These are phyloP conservation scores for Cryptococcus sp. DNA, from an alignment of 1,284 basidiomycete genomes.

Conservation along the genomic window DNA sequence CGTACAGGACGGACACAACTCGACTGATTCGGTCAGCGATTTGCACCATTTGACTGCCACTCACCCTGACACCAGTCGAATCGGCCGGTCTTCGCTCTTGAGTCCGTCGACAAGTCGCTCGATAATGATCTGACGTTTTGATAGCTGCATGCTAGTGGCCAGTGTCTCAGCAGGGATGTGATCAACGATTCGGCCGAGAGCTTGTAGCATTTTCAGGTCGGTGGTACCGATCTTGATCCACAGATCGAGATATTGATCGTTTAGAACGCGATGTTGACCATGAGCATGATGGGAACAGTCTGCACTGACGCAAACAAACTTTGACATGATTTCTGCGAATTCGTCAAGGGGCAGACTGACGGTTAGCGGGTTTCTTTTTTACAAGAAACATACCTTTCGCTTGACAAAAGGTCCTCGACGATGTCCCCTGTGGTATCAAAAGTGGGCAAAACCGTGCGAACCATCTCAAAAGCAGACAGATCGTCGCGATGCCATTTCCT, in stretches of 20 bases:
- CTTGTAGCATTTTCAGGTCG: slow-evolving; percentile 19
- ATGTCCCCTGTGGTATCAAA: background rate
- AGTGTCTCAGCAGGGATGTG: slow-evolving; percentile 10
- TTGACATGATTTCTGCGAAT: slow-evolving; percentile 7
- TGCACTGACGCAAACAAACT: slow-evolving; percentile 17
- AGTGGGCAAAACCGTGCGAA: slow-evolving; percentile 1
- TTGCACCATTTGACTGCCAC: background rate
- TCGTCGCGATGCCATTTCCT: slow-evolving; percentile 13
- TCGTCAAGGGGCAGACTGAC: background rate
- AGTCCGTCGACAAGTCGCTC: slow-evolving; percentile 18
- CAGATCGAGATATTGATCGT: slow-evolving; percentile 10
- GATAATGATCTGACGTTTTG: slow-evolving; percentile 5
- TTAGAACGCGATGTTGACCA: background rate
- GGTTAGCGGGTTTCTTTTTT: background rate
- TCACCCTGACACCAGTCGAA: slow-evolving; percentile 29
- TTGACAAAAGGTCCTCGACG: background rate
- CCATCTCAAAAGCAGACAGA: background rate
- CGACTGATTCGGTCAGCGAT: slow-evolving; percentile 14
- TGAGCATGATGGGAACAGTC: background rate
- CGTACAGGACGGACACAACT: slow-evolving; percentile 20
- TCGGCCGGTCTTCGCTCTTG: slow-evolving; percentile 19
- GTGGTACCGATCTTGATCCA: slow-evolving; percentile 12
- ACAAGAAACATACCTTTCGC: slow-evolving; percentile 4
- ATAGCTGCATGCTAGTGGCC: slow-evolving; percentile 7
- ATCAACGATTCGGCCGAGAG: slow-evolving; percentile 17